Evolutionary conservation across 768 basidiomycete species (phyloP).

Genomic region (Sporobolomyces pararoseus): DNA sequence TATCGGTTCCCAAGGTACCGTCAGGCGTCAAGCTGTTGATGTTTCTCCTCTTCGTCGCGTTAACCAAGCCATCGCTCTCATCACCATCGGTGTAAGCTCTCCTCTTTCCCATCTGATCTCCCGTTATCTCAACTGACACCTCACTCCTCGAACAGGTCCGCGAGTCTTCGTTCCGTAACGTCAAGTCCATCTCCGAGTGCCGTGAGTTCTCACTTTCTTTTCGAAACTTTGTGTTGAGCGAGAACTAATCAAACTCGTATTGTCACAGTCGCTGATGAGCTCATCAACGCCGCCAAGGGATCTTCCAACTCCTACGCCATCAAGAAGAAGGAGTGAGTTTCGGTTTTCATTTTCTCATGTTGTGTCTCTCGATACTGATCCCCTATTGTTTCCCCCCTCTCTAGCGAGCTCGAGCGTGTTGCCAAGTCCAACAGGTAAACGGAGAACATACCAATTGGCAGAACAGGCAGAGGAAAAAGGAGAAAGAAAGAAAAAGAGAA

Average conservation of each 20-base stretch:
- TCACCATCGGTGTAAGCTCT: slow-evolving; percentile 84
- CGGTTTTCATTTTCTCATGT: no score
- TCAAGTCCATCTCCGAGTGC: slow-evolving; percentile 98
- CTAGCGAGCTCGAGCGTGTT: slow-evolving; percentile 99
- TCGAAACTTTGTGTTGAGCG: no score
- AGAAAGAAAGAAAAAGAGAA: background rate
- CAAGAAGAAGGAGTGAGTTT: slow-evolving; percentile 57
- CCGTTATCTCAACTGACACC: background rate
- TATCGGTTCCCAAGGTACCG: slow-evolving; percentile 99
- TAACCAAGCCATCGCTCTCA: slow-evolving; percentile 91
- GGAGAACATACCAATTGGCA: background rate
- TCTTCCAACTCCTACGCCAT: slow-evolving; percentile 99
- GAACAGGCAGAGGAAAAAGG: background rate
- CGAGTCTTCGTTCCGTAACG: slow-evolving; percentile 99
- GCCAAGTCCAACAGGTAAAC: slow-evolving; percentile 99
- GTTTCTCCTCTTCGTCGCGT: slow-evolving; percentile 96
- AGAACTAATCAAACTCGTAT: background rate
- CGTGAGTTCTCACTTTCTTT: slow-evolving; percentile 24
- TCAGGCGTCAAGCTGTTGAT: slow-evolving; percentile 98
- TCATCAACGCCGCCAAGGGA: slow-evolving; percentile 99
- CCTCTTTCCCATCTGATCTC: background rate
- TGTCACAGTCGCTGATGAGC: slow-evolving; percentile 74
- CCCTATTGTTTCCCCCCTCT: slow-evolving; percentile 53
- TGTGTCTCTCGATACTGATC: no score
- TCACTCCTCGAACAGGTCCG: slow-evolving; percentile 63